Evolutionary conservation across 2,329 filamentous ascomycete genomes (phyloP).

Genomic region (Venturia asperata): DNA sequence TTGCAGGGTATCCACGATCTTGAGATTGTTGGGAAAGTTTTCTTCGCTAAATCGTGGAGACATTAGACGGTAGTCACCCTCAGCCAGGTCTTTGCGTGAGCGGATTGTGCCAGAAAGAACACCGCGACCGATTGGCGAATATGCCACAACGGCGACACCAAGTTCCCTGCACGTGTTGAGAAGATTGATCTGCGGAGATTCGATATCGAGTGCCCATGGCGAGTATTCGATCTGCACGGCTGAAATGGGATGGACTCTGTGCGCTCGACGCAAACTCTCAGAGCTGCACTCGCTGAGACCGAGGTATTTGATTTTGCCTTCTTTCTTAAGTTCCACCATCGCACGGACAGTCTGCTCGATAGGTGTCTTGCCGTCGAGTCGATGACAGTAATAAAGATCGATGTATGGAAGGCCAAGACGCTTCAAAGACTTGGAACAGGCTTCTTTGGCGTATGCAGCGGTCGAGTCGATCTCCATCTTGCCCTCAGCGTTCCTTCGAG

Average conservation of each 20-base stretch:
- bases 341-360: conserved; percentile 44
- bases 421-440: conserved; percentile 19
- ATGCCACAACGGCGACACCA: conserved; percentile 50
- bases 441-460: conserved; percentile 21
- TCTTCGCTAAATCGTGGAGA: conserved; percentile 46
- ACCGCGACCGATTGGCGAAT: conserved; percentile 54
- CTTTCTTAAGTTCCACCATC: conserved; percentile 42
- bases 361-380: conserved; percentile 38
- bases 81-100: conserved; percentile 41
- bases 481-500: conserved; percentile 25
- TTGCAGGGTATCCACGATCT: conserved; percentile 45
- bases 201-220: conserved; percentile 52
- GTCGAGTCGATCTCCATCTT: conserved; percentile 32
- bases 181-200: conserved; percentile 39
- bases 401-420: conserved; percentile 23
- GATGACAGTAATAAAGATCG: conserved; percentile 41
- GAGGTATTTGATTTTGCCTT: conserved; percentile 52
- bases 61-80: conserved; percentile 41
- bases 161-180: conserved; percentile 52
- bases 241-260: conserved; percentile 44
- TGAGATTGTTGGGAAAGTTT: conserved; percentile 51
- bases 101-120: conserved; percentile 48
- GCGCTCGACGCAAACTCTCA: conserved; percentile 45
- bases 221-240: conserved; percentile 51
- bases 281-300: conserved; percentile 49